These are phyloP conservation scores for Dioscorea dumetorum DNA, from an alignment of 106 monocot genomes.

Conservation along the genomic window DNA sequence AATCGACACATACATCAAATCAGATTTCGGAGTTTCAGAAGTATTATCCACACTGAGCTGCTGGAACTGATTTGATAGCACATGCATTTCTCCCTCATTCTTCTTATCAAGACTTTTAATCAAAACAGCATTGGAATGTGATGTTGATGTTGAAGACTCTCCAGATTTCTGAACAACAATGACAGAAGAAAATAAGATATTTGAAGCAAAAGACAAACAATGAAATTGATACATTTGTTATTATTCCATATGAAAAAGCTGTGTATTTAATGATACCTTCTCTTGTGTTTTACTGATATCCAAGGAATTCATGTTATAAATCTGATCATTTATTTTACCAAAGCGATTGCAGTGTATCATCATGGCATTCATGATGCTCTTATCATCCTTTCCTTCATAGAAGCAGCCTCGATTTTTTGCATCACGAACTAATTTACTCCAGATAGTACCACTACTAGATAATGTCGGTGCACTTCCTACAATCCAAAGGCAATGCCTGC, in stretches of 20 bases:
- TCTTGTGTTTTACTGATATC: conserved; percentile 1
- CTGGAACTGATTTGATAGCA: background rate
- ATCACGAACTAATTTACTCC: conserved; percentile 19
- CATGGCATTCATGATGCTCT: conserved; percentile 7
- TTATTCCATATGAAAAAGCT: background rate
- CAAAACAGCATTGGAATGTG: background rate
- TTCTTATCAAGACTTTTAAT: background rate
- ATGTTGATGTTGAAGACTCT: background rate
- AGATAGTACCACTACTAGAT: conserved; percentile 8
- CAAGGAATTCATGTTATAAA: conserved; percentile 5
- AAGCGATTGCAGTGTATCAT: conserved; percentile 6
- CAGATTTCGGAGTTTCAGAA: too few relatives aligned
- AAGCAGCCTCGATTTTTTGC: conserved; percentile 22
- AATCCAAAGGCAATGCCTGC: conserved; percentile 32
- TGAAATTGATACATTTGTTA: background rate
- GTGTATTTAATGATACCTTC: conserved; percentile 12
- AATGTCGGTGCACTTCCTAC: conserved; percentile 23
- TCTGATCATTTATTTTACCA: conserved; percentile 12
- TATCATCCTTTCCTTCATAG: conserved; percentile 17
- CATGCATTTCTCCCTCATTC: background rate
- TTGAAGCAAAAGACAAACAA: too few relatives aligned
- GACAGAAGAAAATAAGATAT: too few relatives aligned
- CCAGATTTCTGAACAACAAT: too few relatives aligned
- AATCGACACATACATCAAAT: too few relatives aligned
- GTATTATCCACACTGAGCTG: too few relatives aligned